Evolutionary conservation across 306 rosid genomes (phyloP).

Genomic region (Vigna nakashimae): DNA sequence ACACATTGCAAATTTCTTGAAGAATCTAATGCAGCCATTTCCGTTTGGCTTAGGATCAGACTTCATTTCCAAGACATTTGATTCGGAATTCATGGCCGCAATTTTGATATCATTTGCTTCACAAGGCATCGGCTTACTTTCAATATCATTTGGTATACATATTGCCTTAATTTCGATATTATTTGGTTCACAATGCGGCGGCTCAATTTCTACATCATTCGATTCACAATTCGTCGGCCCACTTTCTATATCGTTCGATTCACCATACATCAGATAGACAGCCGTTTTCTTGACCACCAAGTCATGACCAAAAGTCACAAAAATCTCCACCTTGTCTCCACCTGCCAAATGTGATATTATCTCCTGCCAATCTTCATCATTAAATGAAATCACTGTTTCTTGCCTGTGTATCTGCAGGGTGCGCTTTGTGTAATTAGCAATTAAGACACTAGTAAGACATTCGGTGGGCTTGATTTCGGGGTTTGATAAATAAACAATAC

Average conservation of each 20-base stretch:
- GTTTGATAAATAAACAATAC: not conserved
- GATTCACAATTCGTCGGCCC: not conserved
- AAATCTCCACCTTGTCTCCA: constrained; percentile 31
- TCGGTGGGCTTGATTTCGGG: not conserved
- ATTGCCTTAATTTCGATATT: too few species aligned
- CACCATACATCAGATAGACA: not conserved
- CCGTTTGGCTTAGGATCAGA: too few species aligned
- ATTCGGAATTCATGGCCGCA: not conserved
- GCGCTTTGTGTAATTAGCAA: not conserved
- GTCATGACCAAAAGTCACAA: not conserved
- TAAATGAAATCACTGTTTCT: not conserved
- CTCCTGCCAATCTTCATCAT: constrained; percentile 37
- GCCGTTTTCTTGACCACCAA: not conserved
- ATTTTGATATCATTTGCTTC: too few species aligned
- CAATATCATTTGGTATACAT: not conserved
- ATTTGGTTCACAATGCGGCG: too few species aligned
- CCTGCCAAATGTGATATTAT: not conserved
- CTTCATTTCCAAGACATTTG: not conserved
- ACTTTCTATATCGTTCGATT: not conserved
- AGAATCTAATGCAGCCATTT: too few species aligned
- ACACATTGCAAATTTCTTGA: not conserved
- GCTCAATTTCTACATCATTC: not conserved
- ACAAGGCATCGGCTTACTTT: not conserved
- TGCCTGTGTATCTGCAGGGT: not conserved
- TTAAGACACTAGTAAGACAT: not conserved